Base-by-base conservation (phyloP, 2,329 filamentous ascomycete genomes). In the Colletotrichum magnum region DNA sequence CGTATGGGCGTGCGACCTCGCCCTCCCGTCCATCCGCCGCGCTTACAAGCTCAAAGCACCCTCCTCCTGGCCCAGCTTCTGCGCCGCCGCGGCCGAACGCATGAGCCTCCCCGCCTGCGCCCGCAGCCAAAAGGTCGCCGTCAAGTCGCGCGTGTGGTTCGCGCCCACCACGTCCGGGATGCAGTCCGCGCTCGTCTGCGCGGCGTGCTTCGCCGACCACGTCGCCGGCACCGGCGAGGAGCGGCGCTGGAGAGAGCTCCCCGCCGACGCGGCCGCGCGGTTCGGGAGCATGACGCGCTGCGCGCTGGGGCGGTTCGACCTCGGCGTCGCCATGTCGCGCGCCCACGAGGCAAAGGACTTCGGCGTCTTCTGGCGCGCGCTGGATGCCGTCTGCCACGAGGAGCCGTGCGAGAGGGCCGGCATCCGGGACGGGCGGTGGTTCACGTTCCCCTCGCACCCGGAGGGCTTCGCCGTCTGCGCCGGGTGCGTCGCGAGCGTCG, bases 181-280 rank as follows among this genome's bases (percentile, higher is more conserved):
- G 28, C 0, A 73, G 7, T 12, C 18, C 47, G 69, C 81, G 0
- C 72, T 80, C 0, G 69, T 82, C 13, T 84, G 81, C 58, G 73
- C 71, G 6, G 75, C 79, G 1, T 84, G 82, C 68, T 82, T 78
- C 66, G 75, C 73, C 61, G 81, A 84, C 72, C 75, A 78, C 18
- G 74, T 83, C 21, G 60, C 75, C 36, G 74, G 72, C 45, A 77
- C 77, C 0, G 73, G 73, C 2, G 77, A 82, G 7, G 76, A 76
- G 15, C 52, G 58, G 36, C 75, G 71, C 58, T 78, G 64, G 68
- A 63, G 39, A 59, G 69, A 64, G 53, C 77, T 60, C n/a, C 71
- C 4, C 45, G 28, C 45, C 28, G 50, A 69, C 16, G 60, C 54
- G 16, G 26, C 65, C 16, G 72, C 74, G 5, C 60, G 71, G 9